phyloP scores from a whole-genome alignment of 1,284 basidiomycete genomes.

The Coniferiporia sulphurascens region DNA sequence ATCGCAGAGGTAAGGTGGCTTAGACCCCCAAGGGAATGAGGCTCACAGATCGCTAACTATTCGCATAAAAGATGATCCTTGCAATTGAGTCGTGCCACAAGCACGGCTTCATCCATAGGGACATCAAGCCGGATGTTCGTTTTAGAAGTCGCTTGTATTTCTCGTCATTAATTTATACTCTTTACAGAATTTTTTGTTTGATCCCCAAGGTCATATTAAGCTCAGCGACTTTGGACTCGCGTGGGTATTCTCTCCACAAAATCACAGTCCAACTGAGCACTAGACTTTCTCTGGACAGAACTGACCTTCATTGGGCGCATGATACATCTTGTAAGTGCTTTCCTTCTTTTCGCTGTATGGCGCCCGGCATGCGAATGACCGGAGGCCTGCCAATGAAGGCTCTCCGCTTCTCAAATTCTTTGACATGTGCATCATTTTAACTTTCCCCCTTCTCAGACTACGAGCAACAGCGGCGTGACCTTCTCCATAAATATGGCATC shows the following conservation, averaged over 20 bases:
- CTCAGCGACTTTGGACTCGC: constrained; percentile 95
- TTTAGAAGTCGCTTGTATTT: neutral
- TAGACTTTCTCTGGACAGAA: constrained; percentile 37
- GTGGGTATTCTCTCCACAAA: constrained; percentile 42
- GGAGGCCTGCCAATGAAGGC: neutral
- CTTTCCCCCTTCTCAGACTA: constrained; percentile 60
- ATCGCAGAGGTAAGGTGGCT: constrained; percentile 73
- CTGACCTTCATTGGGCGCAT: constrained; percentile 87
- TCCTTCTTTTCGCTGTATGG: constrained; percentile 12
- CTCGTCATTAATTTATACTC: constrained; percentile 24
- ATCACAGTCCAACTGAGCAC: constrained; percentile 27
- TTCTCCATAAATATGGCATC: constrained; percentile 91
- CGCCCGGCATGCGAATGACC: neutral
- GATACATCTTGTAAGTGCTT: constrained; percentile 73
- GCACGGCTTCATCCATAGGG: constrained; percentile 94
- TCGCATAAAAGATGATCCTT: constrained; percentile 76
- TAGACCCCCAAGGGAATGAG: neutral
- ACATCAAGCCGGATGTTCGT: constrained; percentile 91
- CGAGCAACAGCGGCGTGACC: constrained; percentile 85
- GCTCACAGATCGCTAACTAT: constrained; percentile 8
- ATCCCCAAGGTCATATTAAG: constrained; percentile 88
- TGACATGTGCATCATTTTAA: neutral
- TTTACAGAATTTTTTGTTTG: constrained; percentile 88
- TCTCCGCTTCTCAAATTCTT: neutral
- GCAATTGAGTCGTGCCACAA: constrained; percentile 92